Conservation (phyloP, 2,329 filamentous ascomycete genomes). For the Decorospora gaudefroyi region DNA sequence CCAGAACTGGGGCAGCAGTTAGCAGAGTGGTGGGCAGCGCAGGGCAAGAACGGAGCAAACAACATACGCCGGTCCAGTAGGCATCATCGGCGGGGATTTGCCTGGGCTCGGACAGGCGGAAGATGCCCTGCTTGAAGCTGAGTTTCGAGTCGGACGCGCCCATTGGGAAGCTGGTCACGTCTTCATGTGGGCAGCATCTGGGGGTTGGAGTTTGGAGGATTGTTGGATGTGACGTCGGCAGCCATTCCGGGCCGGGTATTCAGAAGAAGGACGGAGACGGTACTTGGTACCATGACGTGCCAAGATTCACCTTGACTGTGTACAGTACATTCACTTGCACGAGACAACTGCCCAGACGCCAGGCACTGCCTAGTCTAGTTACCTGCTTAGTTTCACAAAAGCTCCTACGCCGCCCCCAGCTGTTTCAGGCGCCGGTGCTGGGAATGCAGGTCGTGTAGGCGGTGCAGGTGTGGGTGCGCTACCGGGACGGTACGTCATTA, state of each 20-base stretch:
- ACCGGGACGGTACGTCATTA: conserved; percentile 14
- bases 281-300: neutral
- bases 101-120: conserved; percentile 89
- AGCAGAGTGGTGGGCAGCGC: conserved; percentile 20
- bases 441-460: too few relatives aligned
- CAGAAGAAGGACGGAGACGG: too few relatives aligned
- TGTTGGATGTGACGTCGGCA: conserved; percentile 27
- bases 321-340: neutral
- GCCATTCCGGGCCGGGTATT: conserved; percentile 22
- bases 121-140: conserved; percentile 98
- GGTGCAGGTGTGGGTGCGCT: conserved; percentile 2
- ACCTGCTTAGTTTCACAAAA: too few relatives aligned
- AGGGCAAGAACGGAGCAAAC: conserved; percentile 26
- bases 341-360: neutral
- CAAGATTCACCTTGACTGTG: neutral
- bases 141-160: conserved; percentile 98
- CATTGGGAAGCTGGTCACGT: conserved; percentile 62
- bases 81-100: conserved; percentile 84
- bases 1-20: conserved; percentile 72
- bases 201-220: conserved; percentile 5
- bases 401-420: neutral
- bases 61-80: conserved; percentile 86
- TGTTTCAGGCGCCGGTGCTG: too few relatives aligned
- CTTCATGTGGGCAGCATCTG: conserved; percentile 28
- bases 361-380: too few relatives aligned